phyloP scores from a whole-genome alignment of 805 yeast species.

The Ogataea ganodermae region DNA sequence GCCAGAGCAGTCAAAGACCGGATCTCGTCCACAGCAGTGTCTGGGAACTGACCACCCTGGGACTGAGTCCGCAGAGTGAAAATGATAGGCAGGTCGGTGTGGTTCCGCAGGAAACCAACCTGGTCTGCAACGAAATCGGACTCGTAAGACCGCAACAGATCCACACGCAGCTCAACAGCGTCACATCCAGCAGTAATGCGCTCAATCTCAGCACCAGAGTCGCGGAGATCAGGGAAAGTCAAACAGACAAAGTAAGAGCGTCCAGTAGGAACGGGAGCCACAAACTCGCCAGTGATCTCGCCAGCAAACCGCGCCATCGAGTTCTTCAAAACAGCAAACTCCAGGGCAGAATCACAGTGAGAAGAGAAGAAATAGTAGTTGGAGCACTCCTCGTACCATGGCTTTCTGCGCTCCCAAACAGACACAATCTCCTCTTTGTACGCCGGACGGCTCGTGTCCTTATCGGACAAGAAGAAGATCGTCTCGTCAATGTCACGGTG shows the following conservation, averaged over 20 bases:
- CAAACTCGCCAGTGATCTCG: conserved; percentile 58
- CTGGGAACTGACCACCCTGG: conserved; percentile 85
- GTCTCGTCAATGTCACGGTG: conserved; percentile 87
- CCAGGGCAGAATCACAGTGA: conserved; percentile 57
- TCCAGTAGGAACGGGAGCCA: conserved; percentile 40
- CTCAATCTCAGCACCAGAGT: conserved; percentile 46
- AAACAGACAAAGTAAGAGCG: conserved; percentile 74
- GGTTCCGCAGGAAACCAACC: conserved; percentile 65
- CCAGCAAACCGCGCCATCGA: conserved; percentile 61
- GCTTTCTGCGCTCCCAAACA: conserved; percentile 84
- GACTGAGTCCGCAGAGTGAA: conserved; percentile 74
- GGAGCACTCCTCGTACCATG: conserved; percentile 78
- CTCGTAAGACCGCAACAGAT: conserved; percentile 55
- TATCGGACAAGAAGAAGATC: conserved; percentile 63
- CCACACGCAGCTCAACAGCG: conserved; percentile 85
- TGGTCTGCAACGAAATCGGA: conserved; percentile 69
- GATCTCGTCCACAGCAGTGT: conserved; percentile 49
- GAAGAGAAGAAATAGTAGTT: conserved; percentile 77
- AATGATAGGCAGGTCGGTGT: conserved; percentile 70
- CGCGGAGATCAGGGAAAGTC: conserved; percentile 61
- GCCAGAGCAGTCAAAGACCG: conserved; percentile 59
- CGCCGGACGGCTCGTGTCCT: conserved; percentile 87
- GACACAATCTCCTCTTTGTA: conserved; percentile 74
- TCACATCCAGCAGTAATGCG: conserved; percentile 66
- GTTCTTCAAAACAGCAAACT: conserved; percentile 56